Conservation (phyloP, 2,329 filamentous ascomycete species). For the Drechslerella stenobrocha region DNA sequence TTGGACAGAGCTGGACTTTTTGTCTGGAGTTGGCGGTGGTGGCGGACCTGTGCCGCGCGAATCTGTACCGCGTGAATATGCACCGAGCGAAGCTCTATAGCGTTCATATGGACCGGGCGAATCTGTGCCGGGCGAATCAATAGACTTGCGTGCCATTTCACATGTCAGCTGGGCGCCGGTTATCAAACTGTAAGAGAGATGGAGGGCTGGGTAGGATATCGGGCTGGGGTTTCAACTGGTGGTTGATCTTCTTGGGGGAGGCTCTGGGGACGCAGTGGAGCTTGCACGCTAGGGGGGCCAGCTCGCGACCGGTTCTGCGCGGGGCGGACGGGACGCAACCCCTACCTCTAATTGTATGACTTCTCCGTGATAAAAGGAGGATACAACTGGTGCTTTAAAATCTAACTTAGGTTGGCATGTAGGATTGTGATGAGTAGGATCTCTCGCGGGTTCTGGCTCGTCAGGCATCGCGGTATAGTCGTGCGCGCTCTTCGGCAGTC, state of each 20-base stretch:
- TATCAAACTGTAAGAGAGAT: too few relatives aligned
- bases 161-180: background rate
- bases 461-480: too few relatives aligned
- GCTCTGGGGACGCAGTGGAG: constrained; percentile 38
- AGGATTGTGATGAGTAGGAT: too few relatives aligned
- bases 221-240: constrained; percentile 6
- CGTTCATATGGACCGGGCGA: too few relatives aligned
- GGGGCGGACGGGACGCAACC: background rate
- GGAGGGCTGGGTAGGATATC: background rate
- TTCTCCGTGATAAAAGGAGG: constrained; percentile 8
- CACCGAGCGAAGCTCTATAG: too few relatives aligned
- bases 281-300: constrained; percentile 9
- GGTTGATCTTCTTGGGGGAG: constrained; percentile 9
- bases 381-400: constrained; percentile 8
- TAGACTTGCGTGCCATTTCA: background rate
- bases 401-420: background rate
- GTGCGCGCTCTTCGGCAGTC: too few relatives aligned
- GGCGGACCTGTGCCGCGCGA: too few relatives aligned
- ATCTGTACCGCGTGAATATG: too few relatives aligned
- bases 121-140: too few relatives aligned
- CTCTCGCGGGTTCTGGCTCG: too few relatives aligned
- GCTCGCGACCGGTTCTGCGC: constrained; percentile 6
- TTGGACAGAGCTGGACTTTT: background rate
- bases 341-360: constrained; percentile 9
- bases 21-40: constrained; percentile 7